Base-by-base conservation (phyloP, 345 rosid species). In the Salix koriyanagi region DNA sequence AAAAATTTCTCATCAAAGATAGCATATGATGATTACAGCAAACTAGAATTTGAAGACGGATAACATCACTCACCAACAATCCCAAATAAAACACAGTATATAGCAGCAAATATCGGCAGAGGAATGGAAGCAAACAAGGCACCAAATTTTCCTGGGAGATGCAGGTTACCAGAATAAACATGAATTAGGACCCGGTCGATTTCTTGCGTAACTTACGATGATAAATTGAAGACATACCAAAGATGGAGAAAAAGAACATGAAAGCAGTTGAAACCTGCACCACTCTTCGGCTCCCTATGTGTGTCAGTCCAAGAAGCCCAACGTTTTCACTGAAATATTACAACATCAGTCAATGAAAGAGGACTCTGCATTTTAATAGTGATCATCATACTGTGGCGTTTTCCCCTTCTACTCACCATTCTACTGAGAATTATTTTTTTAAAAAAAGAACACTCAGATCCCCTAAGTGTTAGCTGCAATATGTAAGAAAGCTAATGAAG, bases 81-180 rank as follows among this genome's bases (percentile, higher is more conserved):
- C 78, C 98, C 99, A 75, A 93, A 86, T 75, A 96, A 75, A 75
- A 96, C 80, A 72, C 99, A 96, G 85, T 96, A 93, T 79, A 90
- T 87, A 73, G 97, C 98, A 44, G 83, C 99, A 84, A 96, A 96
- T 78, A 96, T 90, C 23, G 99, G 94, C 71, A 89, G 84, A 23
- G 99, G 99, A 79, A 96, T 96, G 37, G 99, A 96, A 2, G 99
- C 99, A 82, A 96, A 96, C 76, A 96, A 90, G 65, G 97, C 99
- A 10, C 99, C 99, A 67, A 96, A 96, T 66, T 93, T 96, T 75
- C 99, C 99, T 93, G 84, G 75, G 75, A 67, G 58, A 76, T 50
- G 77, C 21, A 76, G 64, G 32, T 54, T 1, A 18, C 48, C 42
- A 48, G 58, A 32, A 64, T 52, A 62, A 37, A 54, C 66, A 34